A percentile compares a stretch with the other conserved stretches of the same genome.
Conservation (phyloP, 495 filamentous ascomycete species). For the Podospora appendiculata region DNA sequence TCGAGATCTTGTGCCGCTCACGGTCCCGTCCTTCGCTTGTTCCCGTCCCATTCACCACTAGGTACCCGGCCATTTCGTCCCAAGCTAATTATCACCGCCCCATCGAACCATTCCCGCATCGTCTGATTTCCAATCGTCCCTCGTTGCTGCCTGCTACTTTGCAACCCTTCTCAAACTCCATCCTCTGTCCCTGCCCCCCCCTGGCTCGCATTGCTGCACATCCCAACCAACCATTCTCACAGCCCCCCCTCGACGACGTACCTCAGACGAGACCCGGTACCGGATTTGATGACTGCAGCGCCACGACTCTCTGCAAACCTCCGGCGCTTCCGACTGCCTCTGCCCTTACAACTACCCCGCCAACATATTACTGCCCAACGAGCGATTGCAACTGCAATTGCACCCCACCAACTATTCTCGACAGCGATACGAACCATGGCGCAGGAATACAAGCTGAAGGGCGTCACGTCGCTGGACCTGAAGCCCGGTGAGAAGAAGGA, state of each 20-base stretch:
- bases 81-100: background rate
- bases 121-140: background rate
- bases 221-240: background rate
- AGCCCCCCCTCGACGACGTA: background rate
- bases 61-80: background rate
- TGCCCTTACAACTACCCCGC: background rate
- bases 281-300: background rate
- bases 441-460: slow-evolving; percentile 82
- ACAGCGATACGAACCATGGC: slow-evolving; percentile 28
- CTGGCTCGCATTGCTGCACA: background rate
- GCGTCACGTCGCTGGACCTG: slow-evolving; percentile 61
- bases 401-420: slow-evolving; percentile 2
- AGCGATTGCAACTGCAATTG: background rate
- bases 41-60: background rate
- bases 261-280: background rate
- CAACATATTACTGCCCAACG: background rate
- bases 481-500: slow-evolving; percentile 77
- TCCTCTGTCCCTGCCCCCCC: background rate
- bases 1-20: background rate
- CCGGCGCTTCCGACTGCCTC: background rate
- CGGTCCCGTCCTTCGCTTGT: background rate
- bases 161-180: background rate
- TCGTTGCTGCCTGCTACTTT: background rate
- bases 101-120: background rate
- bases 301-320: background rate